These are phyloP conservation scores for Henckelia pumila DNA, from an alignment of 257 asterid species.

Conservation along the genomic window DNA sequence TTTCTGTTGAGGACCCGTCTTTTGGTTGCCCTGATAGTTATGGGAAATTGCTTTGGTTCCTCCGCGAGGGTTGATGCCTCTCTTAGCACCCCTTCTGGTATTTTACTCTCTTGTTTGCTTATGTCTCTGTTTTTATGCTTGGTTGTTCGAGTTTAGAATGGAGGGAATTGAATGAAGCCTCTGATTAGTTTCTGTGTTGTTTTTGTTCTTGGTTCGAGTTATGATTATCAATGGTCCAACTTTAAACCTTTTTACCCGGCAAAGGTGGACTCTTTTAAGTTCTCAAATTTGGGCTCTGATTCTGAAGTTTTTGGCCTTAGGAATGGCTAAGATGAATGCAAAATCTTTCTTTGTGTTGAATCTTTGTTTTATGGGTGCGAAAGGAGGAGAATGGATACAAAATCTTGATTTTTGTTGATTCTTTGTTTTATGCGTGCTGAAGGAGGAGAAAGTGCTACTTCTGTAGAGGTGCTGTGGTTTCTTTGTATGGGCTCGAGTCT, in stretches of 20 bases:
- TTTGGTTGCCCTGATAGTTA: constrained; percentile 3
- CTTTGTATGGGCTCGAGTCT: neutral
- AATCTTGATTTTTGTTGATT: neutral
- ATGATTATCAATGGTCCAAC: neutral
- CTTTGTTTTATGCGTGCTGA: neutral
- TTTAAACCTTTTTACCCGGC: neutral
- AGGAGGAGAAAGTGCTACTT: neutral
- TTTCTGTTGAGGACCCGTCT: neutral
- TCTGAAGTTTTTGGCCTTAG: neutral
- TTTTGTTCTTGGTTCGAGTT: neutral
- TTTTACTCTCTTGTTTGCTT: neutral
- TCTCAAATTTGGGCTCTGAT: neutral
- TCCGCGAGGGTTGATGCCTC: constrained; percentile 37
- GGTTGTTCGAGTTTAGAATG: neutral
- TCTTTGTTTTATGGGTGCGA: neutral
- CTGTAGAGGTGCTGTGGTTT: neutral
- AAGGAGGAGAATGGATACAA: neutral
- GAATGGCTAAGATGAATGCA: neutral
- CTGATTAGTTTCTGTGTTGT: neutral
- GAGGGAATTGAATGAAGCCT: neutral
- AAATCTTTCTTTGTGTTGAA: neutral
- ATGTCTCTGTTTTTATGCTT: neutral
- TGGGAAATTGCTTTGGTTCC: constrained; percentile 41
- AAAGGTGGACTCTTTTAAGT: neutral
- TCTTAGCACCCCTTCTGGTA: constrained; percentile 33